Conservation (phyloP, 345 rosid species). For the Bretschneidera sinensis region DNA sequence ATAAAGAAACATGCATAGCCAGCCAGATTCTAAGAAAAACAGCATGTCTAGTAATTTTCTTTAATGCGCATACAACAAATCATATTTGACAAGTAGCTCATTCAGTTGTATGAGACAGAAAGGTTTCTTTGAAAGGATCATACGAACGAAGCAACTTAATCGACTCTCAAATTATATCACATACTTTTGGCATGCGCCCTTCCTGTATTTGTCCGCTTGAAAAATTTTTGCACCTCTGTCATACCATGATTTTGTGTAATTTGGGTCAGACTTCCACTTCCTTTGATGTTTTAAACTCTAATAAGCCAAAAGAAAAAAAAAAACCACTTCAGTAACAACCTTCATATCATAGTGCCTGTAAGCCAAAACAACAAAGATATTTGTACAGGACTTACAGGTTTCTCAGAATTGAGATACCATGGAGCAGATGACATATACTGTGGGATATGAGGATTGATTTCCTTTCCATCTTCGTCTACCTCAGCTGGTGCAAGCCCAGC, state of each 20-base stretch:
- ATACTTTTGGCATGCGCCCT: conserved; percentile 76
- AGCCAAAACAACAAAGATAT: not conserved
- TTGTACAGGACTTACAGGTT: conserved; percentile 43
- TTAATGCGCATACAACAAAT: no score
- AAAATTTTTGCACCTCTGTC: conserved; percentile 62
- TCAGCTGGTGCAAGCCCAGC: conserved; percentile 77
- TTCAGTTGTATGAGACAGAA: no score
- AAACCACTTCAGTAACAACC: conserved; percentile 1
- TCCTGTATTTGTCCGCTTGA: conserved; percentile 68
- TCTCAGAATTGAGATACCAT: conserved; percentile 62
- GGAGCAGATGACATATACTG: conserved; percentile 65
- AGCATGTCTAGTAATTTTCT: no score
- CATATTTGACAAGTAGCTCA: not conserved
- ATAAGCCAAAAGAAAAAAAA: not conserved
- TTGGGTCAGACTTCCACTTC: conserved; percentile 79
- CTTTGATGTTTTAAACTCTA: conserved; percentile 83
- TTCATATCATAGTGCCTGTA: not conserved
- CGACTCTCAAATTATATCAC: conserved; percentile 4
- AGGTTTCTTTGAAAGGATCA: no score
- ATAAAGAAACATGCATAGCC: no score
- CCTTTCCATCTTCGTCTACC: conserved; percentile 66
- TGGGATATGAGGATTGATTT: conserved; percentile 62
- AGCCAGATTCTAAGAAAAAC: no score
- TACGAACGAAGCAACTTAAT: not conserved
- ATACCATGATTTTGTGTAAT: conserved; percentile 72